Evolutionary conservation across 1,284 basidiomycete genomes (phyloP), one percentile per base, ranked within the genome.

Genomic region (Porogramme epimiltina): DNA sequence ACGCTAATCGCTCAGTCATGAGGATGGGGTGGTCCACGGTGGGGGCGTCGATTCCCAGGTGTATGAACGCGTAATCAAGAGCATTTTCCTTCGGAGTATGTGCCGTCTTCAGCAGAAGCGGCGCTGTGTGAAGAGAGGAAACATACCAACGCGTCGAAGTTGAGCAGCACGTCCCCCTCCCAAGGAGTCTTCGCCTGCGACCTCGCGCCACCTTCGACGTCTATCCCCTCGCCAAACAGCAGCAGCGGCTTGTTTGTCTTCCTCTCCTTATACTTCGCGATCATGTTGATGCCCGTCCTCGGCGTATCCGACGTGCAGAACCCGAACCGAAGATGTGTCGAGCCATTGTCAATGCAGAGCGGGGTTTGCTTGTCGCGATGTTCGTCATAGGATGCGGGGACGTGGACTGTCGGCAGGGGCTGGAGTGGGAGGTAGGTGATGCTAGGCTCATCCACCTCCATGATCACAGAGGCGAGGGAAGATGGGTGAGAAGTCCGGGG

Each of bases 311-410:
- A 76, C 2, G 76, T 79, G 6, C 79, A 75, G 70, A 93, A 99
- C n/a, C 95, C 96, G 63, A 93, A 98, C 39, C 95, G 85, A 51
- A 98, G 76, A 51, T 79, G 85, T 33, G 87, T 91, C 4, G 93
- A 86, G 52, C 95, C 96, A 69, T 97, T 95, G 79, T 98, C 95
- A 61, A 98, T 94, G 64, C 96, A 82, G 58, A 98, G 84, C 0
- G 92, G 87, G 0, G 78, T 82, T 25, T 68, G 64, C 22, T 72
- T 69, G 13, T 63, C 70, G 28, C 80, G 78, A 62, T 67, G 61
- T 31, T 59, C 58, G 42, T 68, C 67, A 52, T 70, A 70, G 0
- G 66, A 64, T 5, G 65, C 62, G 1, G 63, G 61, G 11, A 55
- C 49, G 3, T 60, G 58, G 16, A 64, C 58, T 9, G 56, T 56